A percentile compares a stretch with the other conserved stretches of the same genome.
Evolutionary conservation across 306 rosid species (phyloP).

Genomic region (Dalbergia oliveri): DNA sequence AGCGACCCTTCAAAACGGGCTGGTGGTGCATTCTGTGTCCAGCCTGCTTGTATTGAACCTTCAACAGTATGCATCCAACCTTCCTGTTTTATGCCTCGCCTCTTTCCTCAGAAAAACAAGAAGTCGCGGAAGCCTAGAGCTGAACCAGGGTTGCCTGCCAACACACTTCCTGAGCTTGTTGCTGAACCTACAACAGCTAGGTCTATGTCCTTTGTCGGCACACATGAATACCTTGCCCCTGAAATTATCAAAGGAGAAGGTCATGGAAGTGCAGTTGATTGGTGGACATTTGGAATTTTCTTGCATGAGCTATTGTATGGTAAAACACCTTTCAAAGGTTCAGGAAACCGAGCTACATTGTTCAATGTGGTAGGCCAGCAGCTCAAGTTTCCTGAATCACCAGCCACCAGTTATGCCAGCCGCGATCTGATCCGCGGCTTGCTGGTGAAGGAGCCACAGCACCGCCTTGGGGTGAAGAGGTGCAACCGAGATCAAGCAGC

Average conservation of each 20-base stretch:
- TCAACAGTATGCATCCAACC: constrained; percentile 68
- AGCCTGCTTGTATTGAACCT: constrained; percentile 57
- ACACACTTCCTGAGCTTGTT: constrained; percentile 61
- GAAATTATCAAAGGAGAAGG: constrained; percentile 69
- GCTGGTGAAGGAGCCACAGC: constrained; percentile 91
- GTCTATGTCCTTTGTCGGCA: constrained; percentile 66
- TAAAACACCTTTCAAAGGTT: constrained; percentile 67
- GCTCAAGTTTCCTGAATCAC: constrained; percentile 81
- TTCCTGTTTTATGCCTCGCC: constrained; percentile 54
- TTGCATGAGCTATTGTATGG: constrained; percentile 60
- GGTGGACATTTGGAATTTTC: constrained; percentile 73
- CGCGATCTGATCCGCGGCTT: constrained; percentile 85
- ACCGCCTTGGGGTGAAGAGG: constrained; percentile 94
- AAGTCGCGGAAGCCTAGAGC: constrained; percentile 52
- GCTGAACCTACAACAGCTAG: constrained; percentile 66
- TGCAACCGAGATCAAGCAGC: constrained; percentile 93
- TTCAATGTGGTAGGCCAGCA: constrained; percentile 97
- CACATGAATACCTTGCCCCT: constrained; percentile 67
- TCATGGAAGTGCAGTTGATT: constrained; percentile 70
- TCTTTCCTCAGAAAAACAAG: constrained; percentile 53
- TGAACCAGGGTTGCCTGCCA: constrained; percentile 44
- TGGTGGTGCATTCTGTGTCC: constrained; percentile 57
- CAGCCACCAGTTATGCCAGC: constrained; percentile 80
- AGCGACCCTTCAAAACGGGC: constrained; percentile 51
- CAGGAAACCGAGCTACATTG: constrained; percentile 93